Percentiles rank a stretch among this genome's conserved stretches.
phyloP scores from a whole-genome alignment of 768 basidiomycete species.

The Boletus sp. region DNA sequence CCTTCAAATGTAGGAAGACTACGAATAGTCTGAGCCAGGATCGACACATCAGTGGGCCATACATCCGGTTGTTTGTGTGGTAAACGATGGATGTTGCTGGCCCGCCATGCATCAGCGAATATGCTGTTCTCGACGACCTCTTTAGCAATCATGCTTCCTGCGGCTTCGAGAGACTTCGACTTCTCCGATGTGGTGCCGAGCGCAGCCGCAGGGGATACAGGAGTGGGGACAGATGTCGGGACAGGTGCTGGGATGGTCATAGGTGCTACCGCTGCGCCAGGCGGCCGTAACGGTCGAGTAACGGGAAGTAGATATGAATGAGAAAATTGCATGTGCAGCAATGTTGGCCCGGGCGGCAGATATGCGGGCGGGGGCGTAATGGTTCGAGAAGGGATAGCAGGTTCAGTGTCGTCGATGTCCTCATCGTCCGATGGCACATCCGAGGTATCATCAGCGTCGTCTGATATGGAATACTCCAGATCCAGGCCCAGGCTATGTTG shows the following conservation, averaged over 20 bases:
- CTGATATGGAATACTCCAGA: slow-evolving; percentile 31
- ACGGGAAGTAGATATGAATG: slow-evolving; percentile 61
- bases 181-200: slow-evolving; percentile 63
- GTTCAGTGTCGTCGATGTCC: slow-evolving; percentile 32
- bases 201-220: slow-evolving; percentile 76
- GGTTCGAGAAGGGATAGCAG: slow-evolving; percentile 43
- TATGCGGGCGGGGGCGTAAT: slow-evolving; percentile 70
- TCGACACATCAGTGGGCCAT: slow-evolving; percentile 58
- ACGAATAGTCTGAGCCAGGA: slow-evolving; percentile 37
- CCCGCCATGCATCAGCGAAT: slow-evolving; percentile 67
- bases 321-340: slow-evolving; percentile 66
- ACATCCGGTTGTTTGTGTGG: slow-evolving; percentile 33
- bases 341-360: slow-evolving; percentile 64
- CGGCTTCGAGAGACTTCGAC: slow-evolving; percentile 63
- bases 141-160: slow-evolving; percentile 56
- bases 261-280: slow-evolving; percentile 48
- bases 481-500: slow-evolving; percentile 56
- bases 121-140: slow-evolving; percentile 73
- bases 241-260: slow-evolving; percentile 40
- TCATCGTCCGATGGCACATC: slow-evolving; percentile 41
- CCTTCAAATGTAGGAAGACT: slow-evolving; percentile 37
- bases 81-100: slow-evolving; percentile 28
- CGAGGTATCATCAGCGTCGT: slow-evolving; percentile 37
- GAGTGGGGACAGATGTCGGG: slow-evolving; percentile 67
- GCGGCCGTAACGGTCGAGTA: slow-evolving; percentile 57